A percentile compares a stretch with the other conserved stretches of the same genome.
phyloP scores from a whole-genome alignment of 805 yeast species.

The Candida piceae region DNA sequence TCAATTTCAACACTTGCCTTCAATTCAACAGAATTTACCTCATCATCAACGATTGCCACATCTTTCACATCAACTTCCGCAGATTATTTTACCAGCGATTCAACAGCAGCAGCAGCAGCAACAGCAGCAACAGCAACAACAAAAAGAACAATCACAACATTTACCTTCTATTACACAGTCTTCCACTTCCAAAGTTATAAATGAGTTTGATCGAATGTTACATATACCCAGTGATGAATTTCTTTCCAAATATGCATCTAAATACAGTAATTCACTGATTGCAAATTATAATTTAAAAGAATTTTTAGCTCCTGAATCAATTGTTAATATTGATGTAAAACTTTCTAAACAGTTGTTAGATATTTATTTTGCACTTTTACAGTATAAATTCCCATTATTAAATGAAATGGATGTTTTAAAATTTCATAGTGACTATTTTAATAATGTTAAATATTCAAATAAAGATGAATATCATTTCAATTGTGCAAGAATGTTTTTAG shows the following conservation, averaged over 20 bases:
- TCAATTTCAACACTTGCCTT: background rate
- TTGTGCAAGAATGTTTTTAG: constrained; percentile 53
- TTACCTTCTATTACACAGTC: background rate
- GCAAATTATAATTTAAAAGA: constrained; percentile 44
- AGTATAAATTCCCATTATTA: constrained; percentile 51
- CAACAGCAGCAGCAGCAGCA: background rate
- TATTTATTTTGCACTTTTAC: constrained; percentile 50
- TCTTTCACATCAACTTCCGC: constrained; percentile 1
- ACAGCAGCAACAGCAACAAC: too few species aligned
- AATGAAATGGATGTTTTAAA: constrained; percentile 47
- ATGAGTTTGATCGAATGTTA: constrained; percentile 17
- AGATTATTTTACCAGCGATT: constrained; percentile 1
- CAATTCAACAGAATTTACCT: constrained; percentile 1
- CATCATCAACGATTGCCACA: background rate
- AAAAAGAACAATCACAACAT: too few species aligned
- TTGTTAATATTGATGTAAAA: constrained; percentile 45
- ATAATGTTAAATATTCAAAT: constrained; percentile 16
- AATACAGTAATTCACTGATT: constrained; percentile 23
- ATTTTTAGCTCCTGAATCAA: constrained; percentile 44
- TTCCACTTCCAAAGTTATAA: background rate
- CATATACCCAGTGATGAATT: constrained; percentile 20
- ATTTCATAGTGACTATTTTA: constrained; percentile 45
- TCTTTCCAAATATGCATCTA: constrained; percentile 10
- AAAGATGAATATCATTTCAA: constrained; percentile 44
- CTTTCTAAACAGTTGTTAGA: constrained; percentile 47